A percentile compares a stretch with the other conserved stretches of the same genome.
Evolutionary conservation across 139 green algal genomes (phyloP).

Genomic region (Gonium pectorale): DNA sequence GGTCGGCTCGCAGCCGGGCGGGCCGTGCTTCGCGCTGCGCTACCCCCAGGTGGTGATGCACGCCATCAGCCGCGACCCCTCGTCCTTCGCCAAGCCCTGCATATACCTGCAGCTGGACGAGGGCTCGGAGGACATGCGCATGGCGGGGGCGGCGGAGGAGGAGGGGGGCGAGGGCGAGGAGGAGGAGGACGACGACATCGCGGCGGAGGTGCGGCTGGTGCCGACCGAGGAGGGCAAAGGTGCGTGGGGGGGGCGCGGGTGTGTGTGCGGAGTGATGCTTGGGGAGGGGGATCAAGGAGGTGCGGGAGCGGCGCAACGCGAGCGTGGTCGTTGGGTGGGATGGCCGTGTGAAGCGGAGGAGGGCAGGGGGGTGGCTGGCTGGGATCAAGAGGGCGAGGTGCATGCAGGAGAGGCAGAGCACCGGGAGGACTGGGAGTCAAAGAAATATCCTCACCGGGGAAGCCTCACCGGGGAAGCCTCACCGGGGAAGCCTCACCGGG

Average conservation of each 20-base stretch:
- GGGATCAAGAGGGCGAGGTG: no score
- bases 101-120: conserved; percentile 69
- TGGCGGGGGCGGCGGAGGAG: conserved; percentile 4
- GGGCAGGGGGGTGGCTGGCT: no score
- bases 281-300: not conserved
- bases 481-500: no score
- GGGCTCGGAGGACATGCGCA: conserved; percentile 41
- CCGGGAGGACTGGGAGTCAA: no score
- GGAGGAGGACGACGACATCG: conserved; percentile 36
- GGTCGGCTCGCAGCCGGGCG: conserved; percentile 12
- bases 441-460: no score
- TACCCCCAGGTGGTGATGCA: conserved; percentile 68
- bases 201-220: conserved; percentile 58
- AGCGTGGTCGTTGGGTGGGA: no score
- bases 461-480: no score
- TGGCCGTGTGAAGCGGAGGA: no score
- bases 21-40: conserved; percentile 35
- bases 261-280: not conserved
- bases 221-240: conserved; percentile 47
- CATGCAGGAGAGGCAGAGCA: no score
- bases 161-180: conserved; percentile 39
- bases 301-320: no score
- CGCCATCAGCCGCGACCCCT: conserved; percentile 52
- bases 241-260: no score
- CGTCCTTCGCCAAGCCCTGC: conserved; percentile 44